Conservation (phyloP, 352 stramenopile species). For the Phytophthora uliginosa region DNA sequence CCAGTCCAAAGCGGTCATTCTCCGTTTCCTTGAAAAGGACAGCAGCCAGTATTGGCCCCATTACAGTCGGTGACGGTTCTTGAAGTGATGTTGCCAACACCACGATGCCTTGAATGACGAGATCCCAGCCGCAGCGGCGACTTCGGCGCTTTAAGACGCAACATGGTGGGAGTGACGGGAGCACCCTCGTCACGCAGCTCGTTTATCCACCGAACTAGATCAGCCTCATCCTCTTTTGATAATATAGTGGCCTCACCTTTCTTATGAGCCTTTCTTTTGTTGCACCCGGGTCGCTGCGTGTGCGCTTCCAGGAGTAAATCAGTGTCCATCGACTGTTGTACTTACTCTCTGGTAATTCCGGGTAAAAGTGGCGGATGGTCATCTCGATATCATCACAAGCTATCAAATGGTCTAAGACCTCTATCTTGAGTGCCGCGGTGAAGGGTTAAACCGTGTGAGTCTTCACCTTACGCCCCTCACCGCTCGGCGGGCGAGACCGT, state of each 20-base stretch:
- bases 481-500: too few relatives aligned
- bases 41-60: too few relatives aligned
- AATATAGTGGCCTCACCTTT: background rate
- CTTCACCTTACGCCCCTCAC: background rate
- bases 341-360: background rate
- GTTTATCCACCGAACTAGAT: background rate
- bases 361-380: background rate
- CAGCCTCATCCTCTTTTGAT: background rate
- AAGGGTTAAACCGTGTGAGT: background rate
- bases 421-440: background rate
- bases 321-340: background rate
- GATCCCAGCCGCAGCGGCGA: background rate
- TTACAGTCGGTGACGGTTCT: too few relatives aligned
- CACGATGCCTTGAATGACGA: background rate
- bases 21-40: too few relatives aligned
- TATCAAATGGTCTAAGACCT: background rate
- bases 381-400: background rate
- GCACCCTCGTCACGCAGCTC: background rate
- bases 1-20: too few relatives aligned
- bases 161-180: background rate
- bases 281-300: background rate
- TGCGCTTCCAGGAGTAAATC: background rate
- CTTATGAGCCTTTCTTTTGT: background rate
- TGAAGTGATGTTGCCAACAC: background rate
- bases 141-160: background rate